phyloP scores from a whole-genome alignment of 176 grass and related monocot species.

The Paspalum vaginatum region DNA sequence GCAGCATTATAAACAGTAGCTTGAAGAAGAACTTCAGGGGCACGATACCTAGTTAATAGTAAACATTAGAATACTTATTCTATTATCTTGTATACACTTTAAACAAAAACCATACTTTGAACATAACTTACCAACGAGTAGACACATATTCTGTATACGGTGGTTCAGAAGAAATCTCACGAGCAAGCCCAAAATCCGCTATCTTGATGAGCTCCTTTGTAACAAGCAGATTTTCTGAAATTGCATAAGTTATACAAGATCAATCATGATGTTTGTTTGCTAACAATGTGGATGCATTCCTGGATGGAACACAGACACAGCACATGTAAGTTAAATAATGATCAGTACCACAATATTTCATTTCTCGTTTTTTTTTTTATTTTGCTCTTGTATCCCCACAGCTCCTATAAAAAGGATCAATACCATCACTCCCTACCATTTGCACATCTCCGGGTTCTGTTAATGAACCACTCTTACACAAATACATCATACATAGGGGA shows the following conservation, averaged over 20 bases:
- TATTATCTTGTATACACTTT: background rate
- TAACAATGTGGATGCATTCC: background rate
- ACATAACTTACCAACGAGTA: constrained; percentile 76
- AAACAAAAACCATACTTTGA: constrained; percentile 20
- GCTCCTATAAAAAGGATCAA: background rate
- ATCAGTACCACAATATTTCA: background rate
- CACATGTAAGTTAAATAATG: constrained; percentile 16
- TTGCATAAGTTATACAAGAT: constrained; percentile 19
- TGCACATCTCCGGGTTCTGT: background rate
- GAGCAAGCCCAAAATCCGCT: constrained; percentile 98
- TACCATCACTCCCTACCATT: background rate
- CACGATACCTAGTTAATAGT: constrained; percentile 74
- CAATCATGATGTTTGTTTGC: constrained; percentile 2
- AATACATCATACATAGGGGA: background rate
- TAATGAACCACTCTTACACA: background rate
- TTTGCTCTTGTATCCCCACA: background rate
- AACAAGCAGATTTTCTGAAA: constrained; percentile 93
- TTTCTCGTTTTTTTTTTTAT: background rate
- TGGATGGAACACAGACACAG: constrained; percentile 16
- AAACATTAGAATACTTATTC: constrained; percentile 30
- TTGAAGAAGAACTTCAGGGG: constrained; percentile 96
- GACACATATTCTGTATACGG: constrained; percentile 99
- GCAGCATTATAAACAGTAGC: constrained; percentile 88
- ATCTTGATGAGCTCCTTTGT: constrained; percentile 91
- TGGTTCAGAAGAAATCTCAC: constrained; percentile 86